These are phyloP conservation scores for Eucommia ulmoides DNA, from an alignment of 257 asterid genomes.

Conservation along the genomic window DNA sequence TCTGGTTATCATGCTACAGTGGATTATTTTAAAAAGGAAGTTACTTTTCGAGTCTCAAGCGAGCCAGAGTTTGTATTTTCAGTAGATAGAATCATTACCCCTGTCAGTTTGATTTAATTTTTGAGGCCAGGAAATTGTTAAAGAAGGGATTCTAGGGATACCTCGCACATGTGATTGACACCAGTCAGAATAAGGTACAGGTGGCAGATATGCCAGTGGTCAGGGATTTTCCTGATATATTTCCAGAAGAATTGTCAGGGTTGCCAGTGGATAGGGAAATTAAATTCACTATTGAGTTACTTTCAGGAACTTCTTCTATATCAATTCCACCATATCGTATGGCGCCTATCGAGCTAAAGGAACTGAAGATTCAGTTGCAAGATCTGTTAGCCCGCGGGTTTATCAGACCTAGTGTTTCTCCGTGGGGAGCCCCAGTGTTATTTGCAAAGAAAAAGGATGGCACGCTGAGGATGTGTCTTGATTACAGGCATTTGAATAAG, in stretches of 20 bases:
- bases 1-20: too few relatives aligned
- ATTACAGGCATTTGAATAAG: not conserved
- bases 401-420: not conserved
- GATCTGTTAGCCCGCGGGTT: not conserved
- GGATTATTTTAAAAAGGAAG: too few relatives aligned
- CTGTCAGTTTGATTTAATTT: too few relatives aligned
- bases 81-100: too few relatives aligned
- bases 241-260: not conserved
- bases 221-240: not conserved
- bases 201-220: not conserved
- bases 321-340: not conserved
- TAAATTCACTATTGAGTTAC: not conserved
- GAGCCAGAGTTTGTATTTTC: too few relatives aligned
- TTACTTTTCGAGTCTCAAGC: too few relatives aligned
- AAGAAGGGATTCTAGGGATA: not conserved
- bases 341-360: not conserved
- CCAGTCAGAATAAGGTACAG: not conserved
- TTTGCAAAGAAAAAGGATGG: slow-evolving; percentile 1
- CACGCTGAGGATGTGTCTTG: not conserved
- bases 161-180: not conserved
- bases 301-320: not conserved
- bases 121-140: not conserved
- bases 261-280: not conserved
- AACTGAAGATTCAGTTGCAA: not conserved
- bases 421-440: not conserved